phyloP scores from a whole-genome alignment of 1,284 basidiomycete species.

The Polyporus tsugae region DNA sequence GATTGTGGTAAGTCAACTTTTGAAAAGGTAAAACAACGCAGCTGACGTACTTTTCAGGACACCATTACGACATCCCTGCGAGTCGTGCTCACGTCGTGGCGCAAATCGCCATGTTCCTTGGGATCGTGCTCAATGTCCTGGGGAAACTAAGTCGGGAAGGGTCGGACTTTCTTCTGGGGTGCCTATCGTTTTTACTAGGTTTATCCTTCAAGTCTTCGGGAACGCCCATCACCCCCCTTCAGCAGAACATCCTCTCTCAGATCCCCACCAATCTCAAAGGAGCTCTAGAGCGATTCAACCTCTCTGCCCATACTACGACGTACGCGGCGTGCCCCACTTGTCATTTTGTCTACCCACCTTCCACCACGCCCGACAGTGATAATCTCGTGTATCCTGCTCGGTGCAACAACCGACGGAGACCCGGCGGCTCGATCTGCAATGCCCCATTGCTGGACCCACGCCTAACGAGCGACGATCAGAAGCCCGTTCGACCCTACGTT shows the following conservation, averaged over 20 bases:
- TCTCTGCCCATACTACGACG: slow-evolving; percentile 7
- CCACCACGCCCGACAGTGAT: background rate
- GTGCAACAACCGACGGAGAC: slow-evolving; percentile 8
- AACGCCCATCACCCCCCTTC: background rate
- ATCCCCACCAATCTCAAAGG: slow-evolving; percentile 5
- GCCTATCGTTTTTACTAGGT: slow-evolving; percentile 4
- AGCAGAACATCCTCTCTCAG: slow-evolving; percentile 8
- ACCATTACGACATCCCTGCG: slow-evolving; percentile 9
- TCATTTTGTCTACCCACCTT: slow-evolving; percentile 7
- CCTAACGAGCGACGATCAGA: background rate
- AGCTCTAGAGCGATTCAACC: slow-evolving; percentile 13
- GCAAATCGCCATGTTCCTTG: slow-evolving; percentile 15
- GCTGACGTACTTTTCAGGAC: background rate
- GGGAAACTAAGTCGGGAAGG: slow-evolving; percentile 6
- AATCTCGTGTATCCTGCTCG: slow-evolving; percentile 1
- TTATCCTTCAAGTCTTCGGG: slow-evolving; percentile 4
- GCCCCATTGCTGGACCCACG: background rate
- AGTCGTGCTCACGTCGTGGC: slow-evolving; percentile 5
- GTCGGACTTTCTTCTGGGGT: slow-evolving; percentile 12
- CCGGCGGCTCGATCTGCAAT: slow-evolving; percentile 2
- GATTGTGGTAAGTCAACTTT: slow-evolving; percentile 4
- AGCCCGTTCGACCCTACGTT: slow-evolving; percentile 12
- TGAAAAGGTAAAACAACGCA: background rate
- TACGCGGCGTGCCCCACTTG: slow-evolving; percentile 13
- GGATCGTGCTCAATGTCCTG: slow-evolving; percentile 13